Percentiles rank a stretch among this genome's conserved stretches.
phyloP scores from a whole-genome alignment of 2,329 filamentous ascomycete species.

The Fusarium robinianum region DNA sequence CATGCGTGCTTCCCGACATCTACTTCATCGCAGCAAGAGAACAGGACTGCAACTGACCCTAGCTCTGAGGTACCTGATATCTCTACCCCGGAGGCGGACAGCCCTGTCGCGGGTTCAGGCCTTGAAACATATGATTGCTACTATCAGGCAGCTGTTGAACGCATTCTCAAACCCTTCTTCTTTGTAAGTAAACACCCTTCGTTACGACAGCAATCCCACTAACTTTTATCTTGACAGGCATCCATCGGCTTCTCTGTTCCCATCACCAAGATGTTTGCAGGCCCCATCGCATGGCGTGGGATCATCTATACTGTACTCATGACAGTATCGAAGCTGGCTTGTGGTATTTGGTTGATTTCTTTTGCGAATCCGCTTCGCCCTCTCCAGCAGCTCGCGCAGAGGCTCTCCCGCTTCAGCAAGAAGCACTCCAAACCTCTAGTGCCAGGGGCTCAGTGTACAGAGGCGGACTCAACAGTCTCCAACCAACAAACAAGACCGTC shows the following conservation, averaged over 20 bases:
- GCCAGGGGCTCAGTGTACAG: constrained; percentile 21
- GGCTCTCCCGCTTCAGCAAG: background rate
- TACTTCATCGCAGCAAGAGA: background rate
- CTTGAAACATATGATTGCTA: constrained; percentile 28
- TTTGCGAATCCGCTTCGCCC: constrained; percentile 13
- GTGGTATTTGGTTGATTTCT: constrained; percentile 61
- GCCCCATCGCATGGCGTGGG: constrained; percentile 70
- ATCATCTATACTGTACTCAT: constrained; percentile 74
- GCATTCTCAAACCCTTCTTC: constrained; percentile 71
- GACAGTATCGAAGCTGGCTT: constrained; percentile 63
- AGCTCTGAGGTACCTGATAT: background rate
- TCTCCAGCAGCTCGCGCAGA: background rate
- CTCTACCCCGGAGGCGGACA: too few relatives aligned
- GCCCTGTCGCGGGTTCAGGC: constrained; percentile 19
- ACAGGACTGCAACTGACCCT: background rate
- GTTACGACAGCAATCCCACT: accelerated
- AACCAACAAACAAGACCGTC: background rate
- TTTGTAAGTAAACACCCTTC: constrained; percentile 56
- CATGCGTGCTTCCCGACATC: constrained; percentile 14
- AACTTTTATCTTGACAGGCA: constrained; percentile 41
- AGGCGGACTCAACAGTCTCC: background rate
- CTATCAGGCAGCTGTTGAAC: constrained; percentile 46
- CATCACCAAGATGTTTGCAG: constrained; percentile 69
- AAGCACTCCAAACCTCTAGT: constrained; percentile 1
- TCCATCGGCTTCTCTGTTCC: constrained; percentile 80